Conservation (phyloP, 768 basidiomycete species). For the Lactifluus piperatus region DNA sequence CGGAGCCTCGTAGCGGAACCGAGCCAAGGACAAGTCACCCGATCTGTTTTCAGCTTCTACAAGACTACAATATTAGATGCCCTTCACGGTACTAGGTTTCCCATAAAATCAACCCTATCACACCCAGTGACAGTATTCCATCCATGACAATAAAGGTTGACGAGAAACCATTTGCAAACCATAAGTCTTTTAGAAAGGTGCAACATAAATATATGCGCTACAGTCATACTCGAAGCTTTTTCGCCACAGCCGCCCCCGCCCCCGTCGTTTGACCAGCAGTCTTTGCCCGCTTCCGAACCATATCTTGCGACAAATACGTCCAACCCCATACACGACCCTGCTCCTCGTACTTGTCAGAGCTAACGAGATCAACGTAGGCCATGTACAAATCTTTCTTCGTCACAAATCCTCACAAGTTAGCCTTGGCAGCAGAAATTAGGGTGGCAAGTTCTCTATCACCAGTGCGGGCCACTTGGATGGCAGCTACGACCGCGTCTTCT, state of each 20-base stretch:
- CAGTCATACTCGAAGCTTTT: conserved; percentile 50
- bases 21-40: no score
- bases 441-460: conserved; percentile 90
- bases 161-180: not conserved
- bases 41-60: no score
- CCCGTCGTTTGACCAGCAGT: conserved; percentile 60
- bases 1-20: no score
- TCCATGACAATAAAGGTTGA: no score
- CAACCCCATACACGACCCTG: conserved; percentile 89
- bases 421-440: conserved; percentile 90
- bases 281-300: conserved; percentile 91
- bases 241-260: conserved; percentile 43
- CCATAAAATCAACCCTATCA: no score
- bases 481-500: conserved; percentile 95
- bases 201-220: not conserved
- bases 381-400: not conserved
- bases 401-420: conserved; percentile 71
- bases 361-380: not conserved
- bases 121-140: no score
- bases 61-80: no score
- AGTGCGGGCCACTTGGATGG: conserved; percentile 87
- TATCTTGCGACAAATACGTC: conserved; percentile 91
- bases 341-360: conserved; percentile 91
- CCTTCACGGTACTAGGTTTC: no score
- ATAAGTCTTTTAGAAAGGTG: not conserved